Evolutionary conservation across 768 basidiomycete species (phyloP), one percentile per base, ranked within the genome.

Genomic region (Phallus indusiatus): DNA sequence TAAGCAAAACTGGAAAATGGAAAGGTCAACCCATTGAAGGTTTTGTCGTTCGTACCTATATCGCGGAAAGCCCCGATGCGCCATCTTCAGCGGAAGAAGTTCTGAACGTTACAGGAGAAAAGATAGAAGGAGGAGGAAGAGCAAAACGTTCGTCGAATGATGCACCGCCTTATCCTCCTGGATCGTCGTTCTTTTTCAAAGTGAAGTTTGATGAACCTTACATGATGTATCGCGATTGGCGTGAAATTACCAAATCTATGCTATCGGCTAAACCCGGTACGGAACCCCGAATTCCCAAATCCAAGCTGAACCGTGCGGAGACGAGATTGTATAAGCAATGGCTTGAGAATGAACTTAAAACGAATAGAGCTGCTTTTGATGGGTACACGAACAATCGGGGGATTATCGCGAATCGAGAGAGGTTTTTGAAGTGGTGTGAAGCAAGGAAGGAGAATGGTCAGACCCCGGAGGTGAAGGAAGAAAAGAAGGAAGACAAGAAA

Each of bases 121-220:
- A 62, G n/a, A 65, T 65, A 8, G 14, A 18, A 21, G 20, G 48
- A 17, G 14, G 36, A 24, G 36, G 42, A n/a, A n/a, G n/a, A n/a
- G n/a, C n/a, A n/a, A n/a, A n/a, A n/a, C 54, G 66, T 67, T 61
- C 36, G 11, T 20, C 46, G 47, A 47, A 50, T 16, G 56, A 58
- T 24, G 61, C 62, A 20, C 74, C 74, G 24, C 94, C 93, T 0
- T 96, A 97, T 67, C 69, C 77, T 0, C 71, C 84, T 0, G 90
- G 87, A 33, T 83, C 88, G 1, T 86, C 91, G 0, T 95, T 97
- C 78, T 97, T 99, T 80, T 98, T 96, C 84, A 99, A 99, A 69
- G 80, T 98, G 74, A 99, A 99, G 70, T 98, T 97, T 71, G 94
- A 98, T 71, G 92, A 98, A 67, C 95, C 95, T 1, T 99, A 99